Evolutionary conservation across 805 yeast species (phyloP).

Genomic region (Cyberlindnera mycetangii): DNA sequence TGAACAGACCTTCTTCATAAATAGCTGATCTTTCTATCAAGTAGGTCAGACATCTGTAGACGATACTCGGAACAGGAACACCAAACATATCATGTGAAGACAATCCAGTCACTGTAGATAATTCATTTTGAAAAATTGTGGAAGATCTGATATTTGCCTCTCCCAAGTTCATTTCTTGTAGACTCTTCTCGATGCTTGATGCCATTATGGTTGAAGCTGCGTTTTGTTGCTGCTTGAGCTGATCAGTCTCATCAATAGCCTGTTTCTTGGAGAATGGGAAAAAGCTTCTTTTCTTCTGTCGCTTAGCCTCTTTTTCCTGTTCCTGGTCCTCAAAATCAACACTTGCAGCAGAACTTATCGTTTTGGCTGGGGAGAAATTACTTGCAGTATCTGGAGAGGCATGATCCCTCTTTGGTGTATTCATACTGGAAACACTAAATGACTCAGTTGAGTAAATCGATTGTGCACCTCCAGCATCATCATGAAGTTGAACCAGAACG

Average conservation of each 20-base stretch:
- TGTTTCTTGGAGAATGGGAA: constrained; percentile 51
- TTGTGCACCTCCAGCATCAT: constrained; percentile 17
- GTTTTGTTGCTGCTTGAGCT: constrained; percentile 8
- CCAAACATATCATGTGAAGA: constrained; percentile 48
- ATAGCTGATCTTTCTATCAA: constrained; percentile 64
- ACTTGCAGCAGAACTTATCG: constrained; percentile 8
- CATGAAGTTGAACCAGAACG: constrained; percentile 35
- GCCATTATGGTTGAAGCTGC: constrained; percentile 1
- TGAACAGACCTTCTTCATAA: constrained; percentile 87
- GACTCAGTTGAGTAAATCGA: constrained; percentile 13
- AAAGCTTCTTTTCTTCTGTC: constrained; percentile 52
- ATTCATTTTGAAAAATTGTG: constrained; percentile 61
- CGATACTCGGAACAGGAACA: constrained; percentile 62
- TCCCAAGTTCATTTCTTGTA: constrained; percentile 31
- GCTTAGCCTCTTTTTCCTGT: constrained; percentile 37
- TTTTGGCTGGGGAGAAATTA: constrained; percentile 6
- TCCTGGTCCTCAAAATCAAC: constrained; percentile 19
- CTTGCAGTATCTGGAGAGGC: constrained; percentile 5
- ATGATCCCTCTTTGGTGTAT: constrained; percentile 7
- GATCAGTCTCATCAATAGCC: constrained; percentile 12
- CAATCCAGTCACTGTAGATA: constrained; percentile 47
- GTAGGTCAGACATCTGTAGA: constrained; percentile 70
- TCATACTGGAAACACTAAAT: not conserved
- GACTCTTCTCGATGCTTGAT: constrained; percentile 28
- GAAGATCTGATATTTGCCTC: constrained; percentile 27